Evolutionary conservation across 768 basidiomycete species (phyloP), one percentile per base, ranked within the genome.

Genomic region (Xerocomellus chrysenteron): DNA sequence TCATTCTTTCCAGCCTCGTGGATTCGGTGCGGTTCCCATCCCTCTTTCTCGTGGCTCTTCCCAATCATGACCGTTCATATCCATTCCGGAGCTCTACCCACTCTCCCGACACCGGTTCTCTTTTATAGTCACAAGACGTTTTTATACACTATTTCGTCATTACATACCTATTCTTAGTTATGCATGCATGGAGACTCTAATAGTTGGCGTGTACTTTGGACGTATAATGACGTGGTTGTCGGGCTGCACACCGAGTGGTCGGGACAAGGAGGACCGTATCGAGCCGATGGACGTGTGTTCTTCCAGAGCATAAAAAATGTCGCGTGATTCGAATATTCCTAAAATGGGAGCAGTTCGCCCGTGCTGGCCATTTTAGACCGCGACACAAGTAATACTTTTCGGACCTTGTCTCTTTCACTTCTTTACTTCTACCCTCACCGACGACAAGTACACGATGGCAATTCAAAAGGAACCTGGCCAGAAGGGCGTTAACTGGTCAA

Each of bases 401-500:
- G 5, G 21, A 50, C 47, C 43, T 52, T 37, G 42, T 53, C 55
- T 59, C 54, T 57, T 54, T 41, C 37, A 28, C 9, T 54, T 42
- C 52, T 53, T 58, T 55, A 52, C 60, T 50, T 62, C 52, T 47
- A 43, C 54, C 47, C 17, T 39, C 58, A 47, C 47, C 64, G 47
- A 59, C 58, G 56, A 62, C 65, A 10, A 56, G 58, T 41, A 58
- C 59, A 67, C 70, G 68, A 92, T 93, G 91, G 90, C 84, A 76
- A 83, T 92, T 66, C 80, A 86, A 72, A 85, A 82, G 73, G 88
- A 92, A 76, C 92, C 93, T 51, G 93, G 92, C 57, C 89, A 93
- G 74, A 94, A 94, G 75, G 91, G 91, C 68, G 78, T 93, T 63
- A 93, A 81, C 78, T 95, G 91, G 92, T 92, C 90, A 65, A 95